These are phyloP conservation scores for Clitoria ternatea DNA, from an alignment of 306 rosid species.

Conservation along the genomic window DNA sequence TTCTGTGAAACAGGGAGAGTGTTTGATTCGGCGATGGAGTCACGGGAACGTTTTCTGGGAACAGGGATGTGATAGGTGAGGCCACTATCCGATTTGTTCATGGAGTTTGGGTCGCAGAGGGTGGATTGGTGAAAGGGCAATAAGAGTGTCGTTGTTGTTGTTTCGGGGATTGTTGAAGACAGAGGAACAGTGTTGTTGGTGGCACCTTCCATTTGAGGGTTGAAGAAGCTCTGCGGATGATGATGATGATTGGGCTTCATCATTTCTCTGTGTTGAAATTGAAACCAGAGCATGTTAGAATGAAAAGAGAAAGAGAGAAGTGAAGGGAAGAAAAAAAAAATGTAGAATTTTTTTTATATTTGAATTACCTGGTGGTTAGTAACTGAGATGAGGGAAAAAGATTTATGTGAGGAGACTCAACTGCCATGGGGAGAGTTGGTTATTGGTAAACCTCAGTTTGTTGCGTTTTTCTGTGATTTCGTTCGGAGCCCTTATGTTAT, in stretches of 20 bases:
- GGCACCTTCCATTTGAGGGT: slow-evolving; percentile 18
- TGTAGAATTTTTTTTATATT: too few relatives aligned
- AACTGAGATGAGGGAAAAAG: slow-evolving; percentile 48
- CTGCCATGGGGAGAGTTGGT: slow-evolving; percentile 60
- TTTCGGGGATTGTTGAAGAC: slow-evolving; percentile 25
- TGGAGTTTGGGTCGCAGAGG: slow-evolving; percentile 18
- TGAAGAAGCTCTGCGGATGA: background rate
- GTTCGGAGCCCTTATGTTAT: background rate
- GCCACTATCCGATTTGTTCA: slow-evolving; percentile 47
- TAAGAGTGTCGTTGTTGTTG: too few relatives aligned
- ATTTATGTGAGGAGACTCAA: slow-evolving; percentile 56
- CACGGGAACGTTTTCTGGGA: slow-evolving; percentile 34
- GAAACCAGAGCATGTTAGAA: too few relatives aligned
- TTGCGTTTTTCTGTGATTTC: background rate
- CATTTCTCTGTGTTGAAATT: slow-evolving; percentile 36
- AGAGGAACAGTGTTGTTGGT: background rate
- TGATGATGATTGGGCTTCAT: slow-evolving; percentile 10
- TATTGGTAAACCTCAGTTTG: background rate
- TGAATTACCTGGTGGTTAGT: slow-evolving; percentile 30
- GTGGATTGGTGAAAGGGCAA: slow-evolving; percentile 25
- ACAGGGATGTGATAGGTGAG: slow-evolving; percentile 36
- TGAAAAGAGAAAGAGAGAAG: background rate
- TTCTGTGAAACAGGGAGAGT: slow-evolving; percentile 20
- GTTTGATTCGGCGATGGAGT: slow-evolving; percentile 2
- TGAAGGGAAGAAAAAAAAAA: too few relatives aligned